phyloP scores from a whole-genome alignment of 768 basidiomycete species.

The Hygrocybe punicea region DNA sequence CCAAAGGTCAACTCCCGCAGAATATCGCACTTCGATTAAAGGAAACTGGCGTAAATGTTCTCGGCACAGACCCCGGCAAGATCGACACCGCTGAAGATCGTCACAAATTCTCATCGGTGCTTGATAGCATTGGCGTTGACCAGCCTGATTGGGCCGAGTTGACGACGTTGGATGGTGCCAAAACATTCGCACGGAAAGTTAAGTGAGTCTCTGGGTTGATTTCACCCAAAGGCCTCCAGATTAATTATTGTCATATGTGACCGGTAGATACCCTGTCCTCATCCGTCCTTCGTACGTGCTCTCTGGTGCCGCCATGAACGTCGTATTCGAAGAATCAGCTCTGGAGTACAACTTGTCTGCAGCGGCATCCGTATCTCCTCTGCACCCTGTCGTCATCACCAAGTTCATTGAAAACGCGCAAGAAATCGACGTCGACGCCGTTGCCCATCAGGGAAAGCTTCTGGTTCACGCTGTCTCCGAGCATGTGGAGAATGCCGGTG shows the following conservation, averaged over 20 bases:
- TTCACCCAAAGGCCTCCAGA: neutral
- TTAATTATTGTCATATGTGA: conserved; percentile 3
- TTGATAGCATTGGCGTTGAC: conserved; percentile 92
- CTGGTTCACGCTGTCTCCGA: conserved; percentile 96
- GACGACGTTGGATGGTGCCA: conserved; percentile 82
- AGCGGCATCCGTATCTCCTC: conserved; percentile 91
- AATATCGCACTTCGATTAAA: conserved; percentile 97
- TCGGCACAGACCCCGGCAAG: conserved; percentile 91
- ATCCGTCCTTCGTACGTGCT: conserved; percentile 98
- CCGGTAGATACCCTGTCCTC: conserved; percentile 83
- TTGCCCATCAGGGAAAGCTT: conserved; percentile 87
- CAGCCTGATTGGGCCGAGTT: conserved; percentile 97
- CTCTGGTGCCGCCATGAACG: conserved; percentile 99
- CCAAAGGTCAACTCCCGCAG: conserved; percentile 88
- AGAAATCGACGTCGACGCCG: conserved; percentile 97
- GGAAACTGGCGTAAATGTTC: conserved; percentile 83
- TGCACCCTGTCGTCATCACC: conserved; percentile 97
- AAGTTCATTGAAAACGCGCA: conserved; percentile 98
- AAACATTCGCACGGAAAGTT: conserved; percentile 84
- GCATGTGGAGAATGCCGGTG: conserved; percentile 97
- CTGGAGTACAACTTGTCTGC: conserved; percentile 95
- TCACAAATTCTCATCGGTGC: conserved; percentile 97
- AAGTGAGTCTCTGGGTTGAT: conserved; percentile 50
- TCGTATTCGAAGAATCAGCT: conserved; percentile 86
- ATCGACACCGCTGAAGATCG: conserved; percentile 98